These are phyloP conservation scores for Trichoderma reesei DNA, from an alignment of 495 filamentous ascomycete genomes.

Conservation along the genomic window DNA sequence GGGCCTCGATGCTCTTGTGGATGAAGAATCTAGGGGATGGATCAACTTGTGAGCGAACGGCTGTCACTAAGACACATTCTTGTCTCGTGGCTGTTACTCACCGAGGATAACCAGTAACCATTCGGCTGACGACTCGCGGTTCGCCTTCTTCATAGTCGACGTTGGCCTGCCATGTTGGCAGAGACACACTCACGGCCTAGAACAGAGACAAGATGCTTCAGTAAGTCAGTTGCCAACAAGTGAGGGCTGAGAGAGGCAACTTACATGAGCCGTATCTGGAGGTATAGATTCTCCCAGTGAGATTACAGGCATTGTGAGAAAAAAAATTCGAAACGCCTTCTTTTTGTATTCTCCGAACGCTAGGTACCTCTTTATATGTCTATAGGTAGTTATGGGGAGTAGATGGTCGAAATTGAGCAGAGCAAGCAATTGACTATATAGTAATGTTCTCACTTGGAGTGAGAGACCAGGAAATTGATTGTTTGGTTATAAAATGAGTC, in stretches of 20 bases:
- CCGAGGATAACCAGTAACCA: conserved; percentile 88
- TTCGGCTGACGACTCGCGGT: conserved; percentile 69
- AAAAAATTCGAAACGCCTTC: not conserved
- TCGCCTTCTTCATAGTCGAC: conserved; percentile 90
- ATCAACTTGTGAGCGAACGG: not conserved
- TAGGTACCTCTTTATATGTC: not conserved
- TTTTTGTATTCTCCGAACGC: not conserved
- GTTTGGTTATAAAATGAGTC: not conserved
- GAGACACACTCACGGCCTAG: conserved; percentile 89
- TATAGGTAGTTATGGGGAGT: not conserved
- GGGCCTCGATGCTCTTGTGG: conserved; percentile 67
- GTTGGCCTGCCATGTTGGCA: conserved; percentile 88
- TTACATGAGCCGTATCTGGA: conserved; percentile 51
- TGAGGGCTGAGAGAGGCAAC: conserved; percentile 16
- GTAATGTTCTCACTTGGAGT: not conserved
- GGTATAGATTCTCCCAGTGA: conserved; percentile 49
- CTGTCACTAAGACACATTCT: not conserved
- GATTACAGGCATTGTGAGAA: conserved; percentile 28
- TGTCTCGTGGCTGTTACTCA: conserved; percentile 19
- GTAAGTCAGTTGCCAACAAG: conserved; percentile 13
- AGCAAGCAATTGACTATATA: not conserved
- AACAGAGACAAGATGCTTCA: not conserved
- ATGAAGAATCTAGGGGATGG: conserved; percentile 66
- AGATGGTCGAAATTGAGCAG: not conserved
- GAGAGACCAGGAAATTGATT: not conserved